Base-by-base conservation (phyloP, 768 basidiomycete species). In the Lactarius pseudohatsudake region DNA sequence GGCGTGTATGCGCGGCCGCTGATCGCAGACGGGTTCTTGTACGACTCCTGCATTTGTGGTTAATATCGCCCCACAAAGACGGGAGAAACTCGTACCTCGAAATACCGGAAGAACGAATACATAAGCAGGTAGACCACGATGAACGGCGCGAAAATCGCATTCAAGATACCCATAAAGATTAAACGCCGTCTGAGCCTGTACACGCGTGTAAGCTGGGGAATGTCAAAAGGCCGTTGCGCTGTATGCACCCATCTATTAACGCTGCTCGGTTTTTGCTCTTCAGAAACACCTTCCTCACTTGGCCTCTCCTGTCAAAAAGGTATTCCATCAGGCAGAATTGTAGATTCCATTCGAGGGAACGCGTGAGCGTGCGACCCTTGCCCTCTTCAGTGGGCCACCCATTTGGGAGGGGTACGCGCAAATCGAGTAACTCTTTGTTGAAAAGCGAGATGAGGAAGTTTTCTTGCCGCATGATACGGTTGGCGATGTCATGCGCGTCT, bases 61-160 rank as follows among this genome's bases (percentile, higher is more conserved):
- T 61, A 36, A 59, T 38, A 22, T 40, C 20, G 54, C 36, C 36
- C 32, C 22, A 26, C 15, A 4, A 59, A 30, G 30, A 59, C 28
- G 22, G n/a, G 50, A 28, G 20, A 47, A 36, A 32, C 9, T 76
- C 86, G 60, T 57, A 94, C 97, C 83, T 99, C 97, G 68, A 99
- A 99, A 76, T 99, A 99, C 4, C 96, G 91, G 82, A 99, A 99
- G 83, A 99, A 99, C 0, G 95, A 98, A 75, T 97, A 99, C 88
- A 98, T 92, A 47, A 98, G 77, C 53, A 98, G 85, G 76, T 99
- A 99, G 20, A 96, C 79, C 38, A 98, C 92, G 72, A 99, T 98
- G 79, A 98, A 96, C 0, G 97, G 97, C 1, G 92, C 93, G 70
- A 98, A 96, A 11, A 95, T 86, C 2, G 93, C 95, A 71, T 99